Base-by-base conservation (phyloP, 2,329 filamentous ascomycete genomes). In the Colletotrichum karsti region DNA sequence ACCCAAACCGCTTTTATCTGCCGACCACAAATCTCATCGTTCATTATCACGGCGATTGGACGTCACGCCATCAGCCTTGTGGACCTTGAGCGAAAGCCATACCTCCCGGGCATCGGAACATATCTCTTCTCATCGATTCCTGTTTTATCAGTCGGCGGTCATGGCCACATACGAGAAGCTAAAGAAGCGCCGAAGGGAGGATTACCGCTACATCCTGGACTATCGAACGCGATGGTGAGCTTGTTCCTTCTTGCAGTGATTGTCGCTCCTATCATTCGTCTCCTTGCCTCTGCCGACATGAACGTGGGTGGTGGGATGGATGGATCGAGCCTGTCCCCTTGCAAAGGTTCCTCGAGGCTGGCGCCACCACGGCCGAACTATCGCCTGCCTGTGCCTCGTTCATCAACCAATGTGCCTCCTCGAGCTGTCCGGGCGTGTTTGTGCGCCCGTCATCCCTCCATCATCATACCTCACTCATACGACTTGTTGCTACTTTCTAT, bases 141-240 rank as follows among this genome's bases (percentile, higher is more conserved):
- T 65, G 48, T 72, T 63, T 70, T 75, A 5, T 63, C 72, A 7
- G 65, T n/a, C 24, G 70, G 46, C 69, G 22, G 18, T 26, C 48
- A 69, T 69, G 66, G 41, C 66, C 12, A 37, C 24, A 33, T 60
- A 50, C 20, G 48, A 44, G 13, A 46, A 75, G 28, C 81, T 90
- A 54, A 95, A 93, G 79, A 81, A 81, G 69, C 88, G 92, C 53
- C 86, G 81, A 51, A 87, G 93, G 69, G 82, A 82, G 41, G 93
- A 97, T 79, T 98, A 97, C 79, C 85, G 85, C 53, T 97, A 91
- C 77, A 83, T 90, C 44, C 86, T 95, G 28, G 92, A 96, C 72
- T 97, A 97, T 77, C 87, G 94, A 63, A 97, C 94, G 68, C 83
- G 95, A 89, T 97, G 95, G 94, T 94, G 74, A 75, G 82, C 71